Base-by-base conservation (phyloP, 2,329 filamentous ascomycete genomes). In the Colletotrichum cordylinicola region DNA sequence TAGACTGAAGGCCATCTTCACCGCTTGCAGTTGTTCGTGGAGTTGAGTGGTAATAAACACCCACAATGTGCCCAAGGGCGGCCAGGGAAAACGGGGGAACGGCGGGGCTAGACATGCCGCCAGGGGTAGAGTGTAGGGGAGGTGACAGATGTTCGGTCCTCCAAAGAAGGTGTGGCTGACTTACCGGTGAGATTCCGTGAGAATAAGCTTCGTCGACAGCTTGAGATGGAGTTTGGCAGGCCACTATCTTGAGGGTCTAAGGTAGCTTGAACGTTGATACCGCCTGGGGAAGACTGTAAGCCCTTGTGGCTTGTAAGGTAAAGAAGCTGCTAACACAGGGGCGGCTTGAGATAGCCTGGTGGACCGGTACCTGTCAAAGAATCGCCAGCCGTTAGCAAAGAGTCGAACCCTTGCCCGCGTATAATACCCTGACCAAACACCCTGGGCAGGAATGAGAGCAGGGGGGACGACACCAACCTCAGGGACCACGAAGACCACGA, bases 321-420 rank as follows among this genome's bases (percentile, higher is more conserved):
- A 33, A 39, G 55, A 62, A 58, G 56, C 52, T 72, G 29, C 60
- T 71, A 48, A 66, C 33, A 39, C 21, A 71, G 35, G 67, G 21
- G 18, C 16, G 60, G 56, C 52, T 67, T 33, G 61, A 55, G 58
- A 55, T 76, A 70, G 71, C 55, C 55, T 68, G 66, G 71, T 76
- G 65, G 67, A 77, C 62, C 75, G 77, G 60, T 71, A 66, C 64
- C 72, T 77, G 75, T 77, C 72, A 77, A 75, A 73, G 55, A 71
- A 70, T 68, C 48, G 29, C 69, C 69, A 61, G 58, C 64, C 55
- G 75, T 77, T 70, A 75, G 75, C 74, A 72, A 61, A 61, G 18
- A 27, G 55, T 10, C 33, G 3, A 61, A 64, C 52, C 71, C 71
- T 68, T 61, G 74, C 43, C 29, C 15, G 27, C 52, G 29, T 27